Base-by-base conservation (phyloP, 1,284 basidiomycete genomes). In the Grifola frondosa region DNA sequence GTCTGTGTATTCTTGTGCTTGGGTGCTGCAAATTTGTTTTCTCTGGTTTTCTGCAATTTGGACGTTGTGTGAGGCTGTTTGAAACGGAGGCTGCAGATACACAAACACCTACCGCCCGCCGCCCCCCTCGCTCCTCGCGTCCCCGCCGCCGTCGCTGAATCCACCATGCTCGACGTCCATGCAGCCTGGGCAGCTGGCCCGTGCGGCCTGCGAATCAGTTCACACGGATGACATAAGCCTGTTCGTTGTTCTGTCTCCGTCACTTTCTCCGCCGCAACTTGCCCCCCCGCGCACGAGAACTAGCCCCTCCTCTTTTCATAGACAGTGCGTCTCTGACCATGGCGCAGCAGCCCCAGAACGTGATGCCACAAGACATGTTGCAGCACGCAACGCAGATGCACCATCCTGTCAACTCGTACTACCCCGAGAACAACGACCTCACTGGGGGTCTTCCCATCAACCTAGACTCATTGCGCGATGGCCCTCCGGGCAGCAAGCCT, bases 401-500 rank as follows among this genome's bases (percentile, higher is more conserved):
- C 25, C 58, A 64, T 32, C 58, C 71, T 17, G 73, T 74, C 39
- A 79, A 75, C 57, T 75, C 76, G 11, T 89, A 88, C 65, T 88
- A 87, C 59, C 84, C 75, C 3, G 75, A 84, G 36, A 76, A 75
- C 48, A 81, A 74, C 57, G 86, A 89, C 68, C 73, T 89, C 47
- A 85, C 84, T 4, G 86, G 87, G 23, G 87, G 87, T 19, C 71
- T 89, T 23, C 87, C 87, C 37, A 86, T 90, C 57, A 90, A 87
- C 60, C 81, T 90, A 22, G 87, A 89, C 63, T 90, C 87, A 3
- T 68, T 90, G 41, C 73, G 88, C 45, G 87, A 90, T 59, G 87
- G 87, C 0, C 87, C 88, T 2, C 87, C 86, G 7, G 86, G 87
- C 34, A 88, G 80, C 63, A 90, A 90, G 64, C 87, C 87, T 8